These are phyloP conservation scores for Colletotrichum lindemuthianum DNA, from an alignment of 2,329 filamentous ascomycete genomes.

Conservation along the genomic window DNA sequence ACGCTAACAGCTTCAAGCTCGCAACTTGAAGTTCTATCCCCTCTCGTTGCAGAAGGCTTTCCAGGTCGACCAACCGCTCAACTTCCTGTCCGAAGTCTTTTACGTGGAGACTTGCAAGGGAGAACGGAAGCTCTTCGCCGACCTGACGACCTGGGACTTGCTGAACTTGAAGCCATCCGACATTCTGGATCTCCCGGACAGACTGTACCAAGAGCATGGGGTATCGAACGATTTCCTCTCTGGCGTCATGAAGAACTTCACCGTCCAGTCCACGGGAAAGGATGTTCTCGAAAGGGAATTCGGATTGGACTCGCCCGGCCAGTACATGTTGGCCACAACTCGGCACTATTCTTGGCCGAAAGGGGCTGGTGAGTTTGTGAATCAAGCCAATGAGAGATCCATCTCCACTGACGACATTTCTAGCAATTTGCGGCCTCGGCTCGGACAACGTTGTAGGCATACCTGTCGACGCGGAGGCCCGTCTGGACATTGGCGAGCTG, in stretches of 20 bases:
- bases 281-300: conserved; percentile 49
- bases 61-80: background rate
- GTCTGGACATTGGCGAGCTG: conserved; percentile 48
- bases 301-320: conserved; percentile 42
- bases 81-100: background rate
- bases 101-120: conserved; percentile 40
- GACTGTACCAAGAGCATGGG: conserved; percentile 48
- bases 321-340: conserved; percentile 53
- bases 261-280: conserved; percentile 54
- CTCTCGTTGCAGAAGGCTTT: conserved; percentile 45
- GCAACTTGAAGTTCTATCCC: conserved; percentile 60
- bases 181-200: conserved; percentile 52
- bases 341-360: conserved; percentile 62
- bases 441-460: conserved; percentile 53
- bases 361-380: conserved; percentile 49
- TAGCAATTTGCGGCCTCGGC: conserved; percentile 56
- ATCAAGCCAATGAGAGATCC: background rate
- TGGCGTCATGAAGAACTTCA: conserved; percentile 43
- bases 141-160: conserved; percentile 54
- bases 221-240: conserved; percentile 50
- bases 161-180: conserved; percentile 53
- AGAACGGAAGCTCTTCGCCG: conserved; percentile 47
- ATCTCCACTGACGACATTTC: background rate
- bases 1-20: conserved; percentile 41
- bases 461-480: conserved; percentile 50